Evolutionary conservation across 2,329 filamentous ascomycete genomes (phyloP).

Genomic region (Aspergillus sp.): DNA sequence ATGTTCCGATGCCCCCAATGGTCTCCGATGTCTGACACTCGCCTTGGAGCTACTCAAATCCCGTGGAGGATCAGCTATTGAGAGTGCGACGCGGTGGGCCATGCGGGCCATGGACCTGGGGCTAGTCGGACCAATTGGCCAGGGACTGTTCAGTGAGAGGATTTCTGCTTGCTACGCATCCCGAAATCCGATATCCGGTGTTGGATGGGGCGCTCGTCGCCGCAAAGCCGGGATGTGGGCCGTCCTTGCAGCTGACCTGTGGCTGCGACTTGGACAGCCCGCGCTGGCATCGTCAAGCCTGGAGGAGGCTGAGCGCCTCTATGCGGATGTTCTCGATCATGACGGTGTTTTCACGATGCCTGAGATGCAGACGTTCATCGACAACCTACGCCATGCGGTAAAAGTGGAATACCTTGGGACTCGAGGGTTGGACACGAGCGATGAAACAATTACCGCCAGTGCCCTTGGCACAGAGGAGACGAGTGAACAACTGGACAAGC

Average conservation of each 20-base stretch:
- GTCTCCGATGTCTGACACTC: constrained; percentile 72
- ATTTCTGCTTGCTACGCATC: constrained; percentile 80
- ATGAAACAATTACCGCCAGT: constrained; percentile 28
- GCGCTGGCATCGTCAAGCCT: constrained; percentile 77
- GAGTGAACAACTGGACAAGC: constrained; percentile 56
- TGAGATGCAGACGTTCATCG: constrained; percentile 50
- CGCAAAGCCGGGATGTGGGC: constrained; percentile 91
- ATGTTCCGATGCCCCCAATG: constrained; percentile 74
- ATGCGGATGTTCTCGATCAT: constrained; percentile 42
- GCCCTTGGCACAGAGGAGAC: constrained; percentile 36
- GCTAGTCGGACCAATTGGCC: constrained; percentile 70
- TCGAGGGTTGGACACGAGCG: constrained; percentile 32
- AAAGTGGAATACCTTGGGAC: constrained; percentile 45
- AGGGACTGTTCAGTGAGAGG: constrained; percentile 81
- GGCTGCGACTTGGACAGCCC: constrained; percentile 73
- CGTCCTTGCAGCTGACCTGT: constrained; percentile 76
- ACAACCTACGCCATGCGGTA: constrained; percentile 42
- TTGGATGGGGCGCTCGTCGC: constrained; percentile 66
- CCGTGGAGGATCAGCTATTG: constrained; percentile 73
- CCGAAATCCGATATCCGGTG: constrained; percentile 64
- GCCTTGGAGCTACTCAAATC: constrained; percentile 79
- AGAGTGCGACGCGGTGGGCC: constrained; percentile 85
- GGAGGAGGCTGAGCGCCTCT: constrained; percentile 61
- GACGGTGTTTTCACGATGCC: constrained; percentile 47
- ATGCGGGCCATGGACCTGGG: constrained; percentile 74